Percentiles rank a stretch among this genome's conserved stretches.
These are phyloP conservation scores for Russula dissimulans DNA, from an alignment of 768 basidiomycete genomes.

Conservation along the genomic window DNA sequence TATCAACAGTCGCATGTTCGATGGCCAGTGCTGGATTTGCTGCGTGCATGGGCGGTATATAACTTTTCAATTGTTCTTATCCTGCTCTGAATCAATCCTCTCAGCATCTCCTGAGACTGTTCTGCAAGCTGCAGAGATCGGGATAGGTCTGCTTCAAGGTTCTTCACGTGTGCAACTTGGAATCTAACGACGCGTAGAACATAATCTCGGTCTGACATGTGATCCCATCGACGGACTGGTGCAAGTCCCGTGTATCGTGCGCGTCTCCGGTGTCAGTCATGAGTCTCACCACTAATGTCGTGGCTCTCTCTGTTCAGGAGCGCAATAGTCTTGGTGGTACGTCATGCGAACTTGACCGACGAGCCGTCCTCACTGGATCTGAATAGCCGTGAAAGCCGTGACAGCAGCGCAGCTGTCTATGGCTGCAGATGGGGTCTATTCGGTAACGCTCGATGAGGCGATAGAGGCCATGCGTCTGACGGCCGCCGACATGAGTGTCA, in stretches of 20 bases:
- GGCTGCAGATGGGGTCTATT: constrained; percentile 81
- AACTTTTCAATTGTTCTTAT: constrained; percentile 5
- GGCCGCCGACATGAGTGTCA: constrained; percentile 88
- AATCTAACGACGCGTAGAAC: constrained; percentile 39
- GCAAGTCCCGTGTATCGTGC: constrained; percentile 91
- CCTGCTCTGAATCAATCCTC: not conserved
- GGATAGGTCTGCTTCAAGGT: constrained; percentile 49
- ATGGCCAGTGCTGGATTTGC: constrained; percentile 95
- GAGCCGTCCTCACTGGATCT: constrained; percentile 2
- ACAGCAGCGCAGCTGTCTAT: constrained; percentile 93
- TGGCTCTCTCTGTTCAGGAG: constrained; percentile 37
- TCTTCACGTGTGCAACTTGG: not conserved
- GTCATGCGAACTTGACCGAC: constrained; percentile 2
- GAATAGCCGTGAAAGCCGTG: constrained; percentile 77
- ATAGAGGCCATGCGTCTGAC: constrained; percentile 93
- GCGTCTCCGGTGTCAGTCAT: constrained; percentile 29
- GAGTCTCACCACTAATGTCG: not conserved
- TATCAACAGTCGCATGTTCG: constrained; percentile 68
- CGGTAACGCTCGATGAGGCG: constrained; percentile 86
- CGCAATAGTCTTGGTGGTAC: constrained; percentile 79
- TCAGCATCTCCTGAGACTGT: constrained; percentile 74
- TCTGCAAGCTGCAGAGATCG: constrained; percentile 85
- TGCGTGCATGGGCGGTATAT: constrained; percentile 82
- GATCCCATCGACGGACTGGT: constrained; percentile 92
- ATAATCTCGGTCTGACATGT: constrained; percentile 84